Base-by-base conservation (phyloP, 2,329 filamentous ascomycete genomes). In the Nigrospora oryzae region DNA sequence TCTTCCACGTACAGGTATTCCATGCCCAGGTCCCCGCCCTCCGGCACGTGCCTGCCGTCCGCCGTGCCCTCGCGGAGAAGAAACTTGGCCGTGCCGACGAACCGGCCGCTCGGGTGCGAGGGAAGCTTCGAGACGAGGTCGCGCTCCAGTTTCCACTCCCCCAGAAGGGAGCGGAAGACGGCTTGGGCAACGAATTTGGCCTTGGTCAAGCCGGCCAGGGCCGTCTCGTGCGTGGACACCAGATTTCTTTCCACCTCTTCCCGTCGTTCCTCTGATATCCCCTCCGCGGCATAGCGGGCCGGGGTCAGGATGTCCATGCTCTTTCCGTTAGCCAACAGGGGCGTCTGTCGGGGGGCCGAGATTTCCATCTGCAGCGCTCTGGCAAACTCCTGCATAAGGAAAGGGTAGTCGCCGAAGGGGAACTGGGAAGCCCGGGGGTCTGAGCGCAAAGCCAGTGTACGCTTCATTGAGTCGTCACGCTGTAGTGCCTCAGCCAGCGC, bases 341-440 rank as follows among this genome's bases (percentile, higher is more conserved):
- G 67, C 28, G 61, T 64, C 11, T 55, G 54, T 14, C 63, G 63
- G 0, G 63, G 55, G n/a, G 51, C 58, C 14, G 51, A 57, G 30
- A 65, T 73, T 30, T 56, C 60, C 10, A 89, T 68, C 1, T 66
- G 70, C 3, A 88, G 66, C 0, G 79, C 75, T 2, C 71, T 60
- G 12, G 81, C 70, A 47, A 90, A 80, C 12, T 84, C 77, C 51
- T 89, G 81, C 72, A 91, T 83, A 12, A 91, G 64, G 49, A 81
- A 90, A 8, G 80, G 63, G 59, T 90, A 91, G 61, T 94, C 88
- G 11, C 82, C 83, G 83, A 91, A 90, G 34, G 86, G 88, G 53
- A 89, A 93, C 54, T 93, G 88, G 49, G 61, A 84, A 52, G 65
- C 64, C 6, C 68, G 73, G 11, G 63, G 70, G 53, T 75, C 73